These are phyloP conservation scores for Fusarium sp. DNA, from an alignment of 2,329 filamentous ascomycete genomes.

Conservation along the genomic window DNA sequence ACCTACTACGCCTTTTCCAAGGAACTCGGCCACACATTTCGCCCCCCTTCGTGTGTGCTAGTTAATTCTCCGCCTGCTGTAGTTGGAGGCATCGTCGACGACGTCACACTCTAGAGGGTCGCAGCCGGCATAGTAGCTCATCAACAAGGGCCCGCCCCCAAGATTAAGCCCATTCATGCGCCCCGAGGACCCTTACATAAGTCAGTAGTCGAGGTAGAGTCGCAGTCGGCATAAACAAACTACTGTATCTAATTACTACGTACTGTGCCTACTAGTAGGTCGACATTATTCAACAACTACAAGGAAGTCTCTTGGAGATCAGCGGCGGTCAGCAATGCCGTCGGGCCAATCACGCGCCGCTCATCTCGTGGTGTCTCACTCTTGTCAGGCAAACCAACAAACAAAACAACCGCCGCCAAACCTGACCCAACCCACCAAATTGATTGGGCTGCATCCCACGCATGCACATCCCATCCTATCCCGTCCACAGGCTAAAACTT, in stretches of 20 bases:
- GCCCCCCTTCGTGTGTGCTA: neutral
- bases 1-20: neutral
- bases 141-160: constrained; percentile 1
- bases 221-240: neutral
- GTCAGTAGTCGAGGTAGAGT: neutral
- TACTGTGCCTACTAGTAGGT: no score
- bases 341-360: constrained; percentile 36
- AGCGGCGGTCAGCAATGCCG: constrained; percentile 18
- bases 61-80: constrained; percentile 1
- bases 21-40: neutral
- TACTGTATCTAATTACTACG: neutral
- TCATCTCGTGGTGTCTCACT: constrained; percentile 43
- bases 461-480: neutral
- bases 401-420: no score
- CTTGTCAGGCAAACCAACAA: constrained; percentile 15
- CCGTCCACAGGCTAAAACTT: neutral
- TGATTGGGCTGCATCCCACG: neutral
- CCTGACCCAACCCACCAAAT: neutral
- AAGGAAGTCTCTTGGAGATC: constrained; percentile 25
- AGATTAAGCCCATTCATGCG: constrained; percentile 28
- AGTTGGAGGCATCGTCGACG: constrained; percentile 18
- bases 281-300: neutral
- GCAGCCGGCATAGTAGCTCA: constrained; percentile 16
- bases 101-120: constrained; percentile 26
- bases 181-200: neutral